Evolutionary conservation across 306 rosid genomes (phyloP).

Genomic region (Citrullus colocynthis): DNA sequence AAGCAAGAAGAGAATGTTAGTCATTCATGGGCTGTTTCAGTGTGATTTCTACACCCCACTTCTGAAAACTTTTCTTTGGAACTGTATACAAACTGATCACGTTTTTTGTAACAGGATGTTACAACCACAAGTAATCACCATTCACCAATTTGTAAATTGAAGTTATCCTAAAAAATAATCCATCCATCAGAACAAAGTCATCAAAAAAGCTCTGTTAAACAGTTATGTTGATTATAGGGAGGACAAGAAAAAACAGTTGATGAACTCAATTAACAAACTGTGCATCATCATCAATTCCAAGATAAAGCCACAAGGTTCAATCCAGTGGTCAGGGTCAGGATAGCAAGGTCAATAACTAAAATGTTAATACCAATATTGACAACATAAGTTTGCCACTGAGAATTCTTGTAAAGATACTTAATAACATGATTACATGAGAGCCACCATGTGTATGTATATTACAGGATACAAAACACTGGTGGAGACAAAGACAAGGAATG

Average conservation of each 20-base stretch:
- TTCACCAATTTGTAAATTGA: background rate
- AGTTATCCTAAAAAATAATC: background rate
- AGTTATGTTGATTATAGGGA: background rate
- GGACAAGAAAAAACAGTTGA: background rate
- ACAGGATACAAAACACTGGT: background rate
- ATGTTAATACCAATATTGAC: background rate
- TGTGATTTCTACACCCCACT: background rate
- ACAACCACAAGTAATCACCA: background rate
- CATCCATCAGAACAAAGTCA: background rate
- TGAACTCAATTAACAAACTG: background rate
- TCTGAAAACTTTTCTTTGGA: background rate
- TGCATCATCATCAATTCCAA: background rate
- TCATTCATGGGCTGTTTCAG: background rate
- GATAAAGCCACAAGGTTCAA: background rate
- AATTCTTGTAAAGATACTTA: background rate
- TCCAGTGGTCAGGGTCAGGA: background rate
- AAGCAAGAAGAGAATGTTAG: constrained; percentile 5
- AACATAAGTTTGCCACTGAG: background rate
- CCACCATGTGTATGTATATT: background rate
- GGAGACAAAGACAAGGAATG: background rate
- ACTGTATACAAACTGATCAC: background rate
- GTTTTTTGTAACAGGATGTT: background rate
- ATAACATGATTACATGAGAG: background rate
- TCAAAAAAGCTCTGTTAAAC: background rate
- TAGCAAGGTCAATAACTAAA: background rate